A percentile compares a stretch with the other conserved stretches of the same genome.
These are phyloP conservation scores for Picea sitchensis DNA, from an alignment of 75 land plant species.

Conservation along the genomic window DNA sequence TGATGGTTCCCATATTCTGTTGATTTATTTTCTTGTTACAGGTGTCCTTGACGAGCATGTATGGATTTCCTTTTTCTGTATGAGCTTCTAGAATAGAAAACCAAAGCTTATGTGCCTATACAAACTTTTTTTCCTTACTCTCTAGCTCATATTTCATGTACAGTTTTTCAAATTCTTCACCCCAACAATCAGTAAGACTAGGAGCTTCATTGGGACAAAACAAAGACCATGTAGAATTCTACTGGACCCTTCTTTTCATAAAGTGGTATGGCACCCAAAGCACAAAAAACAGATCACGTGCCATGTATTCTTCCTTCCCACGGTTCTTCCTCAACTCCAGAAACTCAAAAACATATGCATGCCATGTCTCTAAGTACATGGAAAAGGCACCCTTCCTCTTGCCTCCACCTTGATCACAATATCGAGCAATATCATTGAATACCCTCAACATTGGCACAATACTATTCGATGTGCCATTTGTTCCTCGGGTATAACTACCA, in stretches of 20 bases:
- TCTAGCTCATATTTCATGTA: constrained; percentile 75
- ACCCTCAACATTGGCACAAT: no score
- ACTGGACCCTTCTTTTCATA: constrained; percentile 72
- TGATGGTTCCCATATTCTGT: constrained; percentile 90
- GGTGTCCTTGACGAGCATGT: constrained; percentile 92
- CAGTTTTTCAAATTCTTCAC: constrained; percentile 73
- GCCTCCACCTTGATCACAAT: no score
- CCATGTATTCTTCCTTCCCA: constrained; percentile 93
- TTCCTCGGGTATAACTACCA: no score
- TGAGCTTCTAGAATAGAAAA: constrained; percentile 82
- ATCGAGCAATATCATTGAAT: no score
- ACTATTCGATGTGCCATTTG: no score
- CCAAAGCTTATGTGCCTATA: constrained; percentile 88
- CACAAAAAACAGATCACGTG: constrained; percentile 90
- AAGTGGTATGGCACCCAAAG: constrained; percentile 94
- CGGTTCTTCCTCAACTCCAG: constrained; percentile 35
- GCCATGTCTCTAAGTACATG: constrained; percentile 98
- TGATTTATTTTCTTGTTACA: constrained; percentile 96
- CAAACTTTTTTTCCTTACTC: constrained; percentile 85
- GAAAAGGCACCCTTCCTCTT: constrained; percentile 95
- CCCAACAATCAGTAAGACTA: constrained; percentile 96
- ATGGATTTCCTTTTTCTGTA: constrained; percentile 94
- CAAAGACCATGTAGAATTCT: constrained; percentile 72
- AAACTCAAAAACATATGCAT: constrained; percentile 89
- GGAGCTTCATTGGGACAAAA: constrained; percentile 96